Evolutionary conservation across 257 asterid species (phyloP), one percentile per base, ranked within the genome.

Genomic region (Oldenlandia corymbosa): DNA sequence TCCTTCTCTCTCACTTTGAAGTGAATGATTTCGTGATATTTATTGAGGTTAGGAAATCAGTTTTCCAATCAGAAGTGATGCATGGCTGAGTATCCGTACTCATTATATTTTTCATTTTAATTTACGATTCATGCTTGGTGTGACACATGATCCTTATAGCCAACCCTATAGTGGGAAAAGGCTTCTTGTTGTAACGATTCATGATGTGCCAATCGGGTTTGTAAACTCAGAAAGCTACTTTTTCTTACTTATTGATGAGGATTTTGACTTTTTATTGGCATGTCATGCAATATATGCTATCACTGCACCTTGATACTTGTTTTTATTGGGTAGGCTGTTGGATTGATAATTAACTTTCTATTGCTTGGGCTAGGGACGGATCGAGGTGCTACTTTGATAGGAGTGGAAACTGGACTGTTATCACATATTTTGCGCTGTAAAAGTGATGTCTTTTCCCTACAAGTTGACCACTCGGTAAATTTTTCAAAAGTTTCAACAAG

Each of bases 401-500:
- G 84, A 76, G 51, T 83, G 58, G 97, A 87, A 76, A 81, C 93
- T 75, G 76, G 91, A 78, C 60, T 11, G 47, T 30, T 78, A 31
- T 72, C 88, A 49, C 73, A 85, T 83, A 71, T 73, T 69, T 79
- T 80, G 71, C 85, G 80, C 20, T 82, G 82, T 74, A 88, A 85
- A 73, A 93, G 97, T 73, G 97, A 93, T 71, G 88, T 84, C 58
- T 79, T 93, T 65, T 79, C 91, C 34, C 41, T 80, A 72, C 88
- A 82, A 81, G 60, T 82, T 54, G 69, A 81, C 71, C 73, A 78
- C 43, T 77, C 86, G 71, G 97, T 88, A 80, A 85, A 34, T 12
- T 8, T 12, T 34, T 34, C 39, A 34, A n/a, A 10, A 23, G 23
- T 61, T 61, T 41, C 9, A 27, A 8, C 7, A 1, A 0, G 1